Evolutionary conservation across 1,284 basidiomycete species (phyloP).

Genomic region (Ustilago xerochloae): DNA sequence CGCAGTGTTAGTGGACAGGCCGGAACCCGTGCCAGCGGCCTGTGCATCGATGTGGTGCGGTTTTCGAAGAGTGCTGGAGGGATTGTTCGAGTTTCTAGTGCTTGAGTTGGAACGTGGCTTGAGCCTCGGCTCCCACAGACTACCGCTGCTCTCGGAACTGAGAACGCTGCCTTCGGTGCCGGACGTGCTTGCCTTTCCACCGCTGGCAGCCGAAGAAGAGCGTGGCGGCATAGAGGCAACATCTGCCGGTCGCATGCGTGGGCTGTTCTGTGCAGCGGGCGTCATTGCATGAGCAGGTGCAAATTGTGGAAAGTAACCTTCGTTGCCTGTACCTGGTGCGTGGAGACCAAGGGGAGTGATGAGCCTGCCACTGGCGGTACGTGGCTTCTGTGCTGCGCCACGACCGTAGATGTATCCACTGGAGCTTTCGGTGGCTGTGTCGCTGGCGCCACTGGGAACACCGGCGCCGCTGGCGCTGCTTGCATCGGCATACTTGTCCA

Average conservation of each 20-base stretch:
- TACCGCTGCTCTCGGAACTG: conserved; percentile 45
- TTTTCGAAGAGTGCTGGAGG: conserved; percentile 4
- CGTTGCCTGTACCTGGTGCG: conserved; percentile 36
- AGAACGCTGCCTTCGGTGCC: conserved; percentile 51
- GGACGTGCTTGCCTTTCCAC: conserved; percentile 31
- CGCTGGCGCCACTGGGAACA: conserved; percentile 61
- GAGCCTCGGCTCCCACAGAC: conserved; percentile 52
- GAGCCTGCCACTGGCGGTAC: conserved; percentile 57
- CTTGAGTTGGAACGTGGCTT: conserved; percentile 30
- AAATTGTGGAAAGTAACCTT: conserved; percentile 52
- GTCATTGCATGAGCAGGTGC: conserved; percentile 19
- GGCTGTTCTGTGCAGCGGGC: conserved; percentile 14
- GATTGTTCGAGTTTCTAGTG: conserved; percentile 2
- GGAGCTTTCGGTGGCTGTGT: conserved; percentile 60
- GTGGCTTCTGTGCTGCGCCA: conserved; percentile 40
- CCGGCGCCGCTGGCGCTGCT: conserved; percentile 50
- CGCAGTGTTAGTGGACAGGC: conserved; percentile 44
- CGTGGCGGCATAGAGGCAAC: conserved; percentile 14
- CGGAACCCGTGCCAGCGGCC: conserved; percentile 17
- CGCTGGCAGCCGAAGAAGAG: conserved; percentile 45
- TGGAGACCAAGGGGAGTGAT: conserved; percentile 54
- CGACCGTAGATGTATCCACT: conserved; percentile 46
- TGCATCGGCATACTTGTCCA: conserved; percentile 51
- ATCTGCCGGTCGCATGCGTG: conserved; percentile 16
- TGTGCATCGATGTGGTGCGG: neutral